Evolutionary conservation across 1,284 basidiomycete genomes (phyloP), one percentile per base, ranked within the genome.

Genomic region (Ganoderma resinaceum): DNA sequence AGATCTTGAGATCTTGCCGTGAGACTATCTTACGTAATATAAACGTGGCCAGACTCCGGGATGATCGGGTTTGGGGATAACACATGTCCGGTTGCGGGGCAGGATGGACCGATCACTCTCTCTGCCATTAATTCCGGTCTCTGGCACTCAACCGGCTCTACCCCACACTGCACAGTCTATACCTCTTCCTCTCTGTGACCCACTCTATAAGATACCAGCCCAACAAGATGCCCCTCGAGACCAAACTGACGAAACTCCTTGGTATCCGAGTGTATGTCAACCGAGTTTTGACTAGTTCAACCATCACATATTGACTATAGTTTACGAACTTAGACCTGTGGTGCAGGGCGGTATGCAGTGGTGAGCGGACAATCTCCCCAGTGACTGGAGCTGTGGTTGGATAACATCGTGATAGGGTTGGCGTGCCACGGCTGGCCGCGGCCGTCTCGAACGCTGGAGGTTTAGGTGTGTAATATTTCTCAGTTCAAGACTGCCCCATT

Each of bases 301-400:
- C 29, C 11, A 49, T 20, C 46, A 11, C 46, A 52, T 9, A 16
- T 16, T 55, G 52, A 55, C 26, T 4, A 7, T 14, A 31, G 29
- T 55, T 55, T 58, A 7, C n/a, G n/a, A n/a, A n/a, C n/a, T 29
- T 71, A 93, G 91, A 61, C 93, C 91, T 58, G 86, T 93, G 70
- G 88, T 93, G 2, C 93, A 93, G 76, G 93, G 92, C 66, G 93
- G 93, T 35, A 95, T 95, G 93, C 94, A 95, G 87, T 95, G 93
- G 92, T 91, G 81, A 62, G 80, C 70, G n/a, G n/a, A n/a, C n/a
- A 6, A 11, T 68, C 72, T 62, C 52, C 65, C 23, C 62, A 72
- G 14, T 37, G 14, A 16, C 18, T 16, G 18, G 18, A 20, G 29
- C 14, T 7, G 31, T 33, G 7, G 52, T 18, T 55, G 14, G 33